Base-by-base conservation (phyloP, 805 yeast species). In the Babjeviella inositovora region DNA sequence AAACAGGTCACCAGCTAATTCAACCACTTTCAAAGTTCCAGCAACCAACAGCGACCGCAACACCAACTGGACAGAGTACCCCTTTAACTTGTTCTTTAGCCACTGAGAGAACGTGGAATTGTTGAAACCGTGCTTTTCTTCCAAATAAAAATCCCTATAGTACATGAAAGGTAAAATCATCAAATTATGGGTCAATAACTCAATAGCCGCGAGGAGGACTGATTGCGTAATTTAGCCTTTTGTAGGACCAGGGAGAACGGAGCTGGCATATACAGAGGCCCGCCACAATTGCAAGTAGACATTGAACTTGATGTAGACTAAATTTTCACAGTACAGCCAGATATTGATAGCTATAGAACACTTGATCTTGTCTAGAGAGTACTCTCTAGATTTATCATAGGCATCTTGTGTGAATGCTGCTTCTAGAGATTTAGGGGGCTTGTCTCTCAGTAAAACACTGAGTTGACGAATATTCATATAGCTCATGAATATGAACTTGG, bases 91-190 rank as follows among this genome's bases (percentile, higher is more conserved):
- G 46, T 90, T 98, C 13, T 64, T 42, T 13, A 79, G 26, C 79
- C 92, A 90, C 23, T 82, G 54, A 23, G 56, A 50, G 10, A 60
- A 29, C 3, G 96, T 87, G 34, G 68, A 60, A 48, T 90, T 90
- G 55, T 90, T 90, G 55, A 90, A 90, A 1, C 98, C 98, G 39
- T 62, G 85, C 48, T 69, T 69, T 45, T 87, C 94, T 50, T 90
- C 98, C 35, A 90, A 58, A 9, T 84, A 85, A 53, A 90, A 90
- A 37, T 76, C 74, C 28, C 64, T 54, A 49, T 84, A 85, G 44
- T 76, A 71, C 7, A 70, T 57, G 12, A 72, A 41, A 4, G 98
- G 98, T 25, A 77, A 43, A 4, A 66, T 56, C 15, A 70, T 28
- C 3, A 81, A 23, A 3, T 72, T 53, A 6, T 72, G 54, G 21